Evolutionary conservation across 1,284 basidiomycete genomes (phyloP).

Genomic region (Ustilago bromivora): DNA sequence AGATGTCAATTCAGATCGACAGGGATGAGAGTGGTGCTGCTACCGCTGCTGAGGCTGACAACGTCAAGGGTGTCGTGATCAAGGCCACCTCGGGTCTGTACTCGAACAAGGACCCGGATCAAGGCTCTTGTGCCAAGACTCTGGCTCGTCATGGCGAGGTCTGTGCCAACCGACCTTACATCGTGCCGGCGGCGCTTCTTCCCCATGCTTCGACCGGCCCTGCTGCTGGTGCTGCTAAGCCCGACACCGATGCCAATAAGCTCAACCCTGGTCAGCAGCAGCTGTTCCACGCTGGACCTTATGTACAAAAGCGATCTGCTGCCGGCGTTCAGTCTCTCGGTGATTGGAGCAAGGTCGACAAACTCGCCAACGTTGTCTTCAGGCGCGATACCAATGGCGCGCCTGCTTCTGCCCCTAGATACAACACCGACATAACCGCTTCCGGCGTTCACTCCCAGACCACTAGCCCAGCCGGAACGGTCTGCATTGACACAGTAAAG

Average conservation of each 20-base stretch:
- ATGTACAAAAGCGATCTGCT: conserved; percentile 19
- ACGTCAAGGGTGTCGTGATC: conserved; percentile 18
- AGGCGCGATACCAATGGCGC: conserved; percentile 16
- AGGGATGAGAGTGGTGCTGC: conserved; percentile 35
- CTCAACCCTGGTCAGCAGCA: background rate
- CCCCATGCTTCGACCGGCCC: background rate
- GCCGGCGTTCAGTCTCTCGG: background rate
- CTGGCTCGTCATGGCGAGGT: conserved; percentile 36
- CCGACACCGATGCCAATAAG: background rate
- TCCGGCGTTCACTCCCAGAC: background rate
- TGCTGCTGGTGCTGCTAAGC: conserved; percentile 1
- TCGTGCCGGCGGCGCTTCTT: conserved; percentile 29
- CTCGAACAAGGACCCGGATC: conserved; percentile 20
- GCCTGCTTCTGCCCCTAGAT: background rate
- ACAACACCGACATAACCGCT: background rate
- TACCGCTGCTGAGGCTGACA: background rate
- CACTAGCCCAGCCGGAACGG: conserved; percentile 4
- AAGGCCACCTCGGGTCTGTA: conserved; percentile 43
- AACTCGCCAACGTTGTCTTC: conserved; percentile 6
- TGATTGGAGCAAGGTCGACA: conserved; percentile 10
- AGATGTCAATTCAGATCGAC: conserved; percentile 29
- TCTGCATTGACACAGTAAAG: conserved; percentile 48
- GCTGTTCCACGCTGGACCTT: conserved; percentile 12
- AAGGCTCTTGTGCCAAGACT: conserved; percentile 41
- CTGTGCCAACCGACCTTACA: conserved; percentile 40